These are phyloP conservation scores for Claviceps sp. DNA, from an alignment of 2,329 filamentous ascomycete species.

Conservation along the genomic window DNA sequence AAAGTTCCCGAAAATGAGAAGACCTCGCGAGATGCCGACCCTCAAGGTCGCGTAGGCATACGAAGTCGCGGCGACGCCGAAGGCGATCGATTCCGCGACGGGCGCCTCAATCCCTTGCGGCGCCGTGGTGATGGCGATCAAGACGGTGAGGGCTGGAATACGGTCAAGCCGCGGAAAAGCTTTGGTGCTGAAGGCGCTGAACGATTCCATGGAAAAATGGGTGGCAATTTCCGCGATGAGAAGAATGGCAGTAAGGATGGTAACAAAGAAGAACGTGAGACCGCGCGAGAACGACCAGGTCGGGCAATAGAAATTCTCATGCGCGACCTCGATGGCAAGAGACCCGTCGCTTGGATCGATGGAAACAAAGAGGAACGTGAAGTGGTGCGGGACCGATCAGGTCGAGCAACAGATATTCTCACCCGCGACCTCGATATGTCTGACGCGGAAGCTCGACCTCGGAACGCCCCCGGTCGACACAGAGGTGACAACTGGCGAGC, in stretches of 20 bases:
- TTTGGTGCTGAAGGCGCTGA: slow-evolving; percentile 60
- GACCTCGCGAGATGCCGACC: slow-evolving; percentile 34
- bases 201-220: slow-evolving; percentile 54
- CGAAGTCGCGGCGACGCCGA: slow-evolving; percentile 40
- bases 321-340: slow-evolving; percentile 29
- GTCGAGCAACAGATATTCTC: slow-evolving; percentile 37
- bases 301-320: slow-evolving; percentile 37
- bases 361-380: slow-evolving; percentile 38
- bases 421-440: slow-evolving; percentile 33
- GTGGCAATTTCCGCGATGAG: slow-evolving; percentile 31
- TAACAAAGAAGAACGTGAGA: slow-evolving; percentile 39
- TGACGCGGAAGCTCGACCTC: slow-evolving; percentile 42
- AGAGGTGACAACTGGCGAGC: slow-evolving; percentile 67
- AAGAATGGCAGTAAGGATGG: slow-evolving; percentile 26
- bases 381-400: slow-evolving; percentile 31
- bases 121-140: slow-evolving; percentile 42
- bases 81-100: slow-evolving; percentile 36
- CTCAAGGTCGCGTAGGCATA: slow-evolving; percentile 44
- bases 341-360: slow-evolving; percentile 23
- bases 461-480: slow-evolving; percentile 51
- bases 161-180: slow-evolving; percentile 60
- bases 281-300: slow-evolving; percentile 32
- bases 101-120: slow-evolving; percentile 31
- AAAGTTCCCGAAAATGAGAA: slow-evolving; percentile 41
- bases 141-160: slow-evolving; percentile 62